Evolutionary conservation across 2,329 filamentous ascomycete species (phyloP).

Genomic region (Graphilbum ipis-grandicollis): DNA sequence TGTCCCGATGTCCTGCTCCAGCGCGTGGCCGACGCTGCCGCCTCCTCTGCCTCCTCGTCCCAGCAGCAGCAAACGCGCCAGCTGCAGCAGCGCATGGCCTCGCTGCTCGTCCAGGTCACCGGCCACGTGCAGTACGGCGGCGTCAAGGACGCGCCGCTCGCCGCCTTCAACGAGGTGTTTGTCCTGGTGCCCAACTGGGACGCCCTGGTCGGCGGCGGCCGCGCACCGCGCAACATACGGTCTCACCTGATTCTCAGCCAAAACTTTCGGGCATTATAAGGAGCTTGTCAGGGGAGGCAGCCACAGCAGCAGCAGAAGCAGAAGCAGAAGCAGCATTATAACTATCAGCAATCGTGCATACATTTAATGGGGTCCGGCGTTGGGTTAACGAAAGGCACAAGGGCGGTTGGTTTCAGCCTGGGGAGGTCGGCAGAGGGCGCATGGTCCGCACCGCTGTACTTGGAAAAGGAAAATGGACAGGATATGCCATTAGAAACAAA

Average conservation of each 20-base stretch:
- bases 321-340: not conserved
- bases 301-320: not conserved
- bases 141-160: slow-evolving; percentile 41
- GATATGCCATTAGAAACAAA: too few relatives aligned
- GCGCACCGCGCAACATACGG: slow-evolving; percentile 33
- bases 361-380: too few relatives aligned
- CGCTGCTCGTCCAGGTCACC: slow-evolving; percentile 55
- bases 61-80: slow-evolving; percentile 1
- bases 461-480: too few relatives aligned
- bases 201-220: slow-evolving; percentile 24
- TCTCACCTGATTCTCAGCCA: slow-evolving; percentile 55
- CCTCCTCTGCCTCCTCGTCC: slow-evolving; percentile 19
- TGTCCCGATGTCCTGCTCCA: slow-evolving; percentile 27
- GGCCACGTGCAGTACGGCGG: slow-evolving; percentile 55
- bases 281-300: not conserved
- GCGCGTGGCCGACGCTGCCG: not conserved
- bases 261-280: slow-evolving; percentile 43
- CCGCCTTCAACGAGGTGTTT: slow-evolving; percentile 65
- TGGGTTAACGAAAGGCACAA: too few relatives aligned
- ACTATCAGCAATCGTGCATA: too few relatives aligned
- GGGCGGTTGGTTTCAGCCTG: too few relatives aligned
- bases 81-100: slow-evolving; percentile 41
- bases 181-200: slow-evolving; percentile 66
- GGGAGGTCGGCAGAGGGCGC: too few relatives aligned
- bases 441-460: too few relatives aligned